phyloP scores from a whole-genome alignment of 345 rosid species.

The Citrus inodora region DNA sequence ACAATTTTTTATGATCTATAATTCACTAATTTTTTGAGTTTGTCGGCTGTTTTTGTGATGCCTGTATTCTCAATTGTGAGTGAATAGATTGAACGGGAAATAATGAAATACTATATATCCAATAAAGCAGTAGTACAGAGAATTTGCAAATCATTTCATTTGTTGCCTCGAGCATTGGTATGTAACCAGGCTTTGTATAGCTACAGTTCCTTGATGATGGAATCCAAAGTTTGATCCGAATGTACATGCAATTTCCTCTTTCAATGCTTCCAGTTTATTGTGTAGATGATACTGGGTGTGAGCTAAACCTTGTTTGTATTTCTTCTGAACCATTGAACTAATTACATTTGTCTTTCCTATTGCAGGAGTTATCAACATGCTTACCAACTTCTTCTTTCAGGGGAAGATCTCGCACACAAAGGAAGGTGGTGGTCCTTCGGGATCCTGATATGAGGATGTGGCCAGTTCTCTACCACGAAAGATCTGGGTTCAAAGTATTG shows the following conservation, averaged over 20 bases:
- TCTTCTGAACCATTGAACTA: background rate
- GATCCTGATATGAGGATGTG: constrained; percentile 30
- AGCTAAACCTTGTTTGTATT: background rate
- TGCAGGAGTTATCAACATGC: constrained; percentile 28
- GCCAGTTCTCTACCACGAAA: constrained; percentile 35
- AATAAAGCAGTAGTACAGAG: background rate
- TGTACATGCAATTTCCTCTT: background rate
- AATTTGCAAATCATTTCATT: background rate
- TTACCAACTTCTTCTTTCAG: constrained; percentile 14
- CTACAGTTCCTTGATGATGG: background rate
- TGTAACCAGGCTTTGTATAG: background rate
- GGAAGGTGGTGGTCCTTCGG: constrained; percentile 24
- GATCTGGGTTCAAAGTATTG: constrained; percentile 7
- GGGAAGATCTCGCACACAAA: background rate
- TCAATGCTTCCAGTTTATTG: background rate
- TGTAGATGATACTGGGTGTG: background rate
- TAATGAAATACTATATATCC: background rate
- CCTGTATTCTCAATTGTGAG: background rate
- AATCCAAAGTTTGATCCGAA: background rate
- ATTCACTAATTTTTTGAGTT: background rate
- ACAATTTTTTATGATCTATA: background rate
- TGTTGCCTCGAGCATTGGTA: background rate
- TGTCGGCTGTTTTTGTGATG: background rate
- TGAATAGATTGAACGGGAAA: background rate
- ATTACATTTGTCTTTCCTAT: background rate